phyloP scores from a whole-genome alignment of 2,329 filamentous ascomycete species.

The Lachnellula suecica region DNA sequence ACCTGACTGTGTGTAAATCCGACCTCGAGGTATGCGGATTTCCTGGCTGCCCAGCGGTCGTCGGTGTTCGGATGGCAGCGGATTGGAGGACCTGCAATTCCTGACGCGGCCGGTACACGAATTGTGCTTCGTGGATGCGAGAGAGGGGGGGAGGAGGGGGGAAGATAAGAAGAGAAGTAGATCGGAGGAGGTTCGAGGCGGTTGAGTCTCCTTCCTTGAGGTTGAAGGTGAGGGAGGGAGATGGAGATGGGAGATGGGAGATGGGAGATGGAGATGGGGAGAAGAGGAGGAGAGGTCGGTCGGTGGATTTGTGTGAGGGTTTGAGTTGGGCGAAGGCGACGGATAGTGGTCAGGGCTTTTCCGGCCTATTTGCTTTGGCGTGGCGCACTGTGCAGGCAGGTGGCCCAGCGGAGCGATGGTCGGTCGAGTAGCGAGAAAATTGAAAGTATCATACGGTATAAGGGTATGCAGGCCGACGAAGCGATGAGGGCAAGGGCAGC shows the following conservation, averaged over 20 bases:
- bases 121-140: background rate
- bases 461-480: no score
- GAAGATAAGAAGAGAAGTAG: background rate
- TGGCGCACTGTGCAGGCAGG: background rate
- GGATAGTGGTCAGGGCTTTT: background rate
- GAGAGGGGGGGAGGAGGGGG: background rate
- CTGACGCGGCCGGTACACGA: background rate
- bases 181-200: no score
- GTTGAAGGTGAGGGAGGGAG: background rate
- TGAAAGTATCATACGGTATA: no score
- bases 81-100: background rate
- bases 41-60: background rate
- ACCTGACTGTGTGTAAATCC: conserved; percentile 5
- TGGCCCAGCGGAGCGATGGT: background rate
- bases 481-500: no score
- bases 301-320: background rate
- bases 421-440: no score
- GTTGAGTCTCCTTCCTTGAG: background rate
- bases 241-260: background rate
- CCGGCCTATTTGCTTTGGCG: background rate
- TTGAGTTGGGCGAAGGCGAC: background rate
- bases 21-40: background rate
- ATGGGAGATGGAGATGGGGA: background rate
- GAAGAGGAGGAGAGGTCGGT: background rate
- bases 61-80: background rate